Evolutionary conservation across 306 rosid genomes (phyloP).

Genomic region (Ormosia emarginata): DNA sequence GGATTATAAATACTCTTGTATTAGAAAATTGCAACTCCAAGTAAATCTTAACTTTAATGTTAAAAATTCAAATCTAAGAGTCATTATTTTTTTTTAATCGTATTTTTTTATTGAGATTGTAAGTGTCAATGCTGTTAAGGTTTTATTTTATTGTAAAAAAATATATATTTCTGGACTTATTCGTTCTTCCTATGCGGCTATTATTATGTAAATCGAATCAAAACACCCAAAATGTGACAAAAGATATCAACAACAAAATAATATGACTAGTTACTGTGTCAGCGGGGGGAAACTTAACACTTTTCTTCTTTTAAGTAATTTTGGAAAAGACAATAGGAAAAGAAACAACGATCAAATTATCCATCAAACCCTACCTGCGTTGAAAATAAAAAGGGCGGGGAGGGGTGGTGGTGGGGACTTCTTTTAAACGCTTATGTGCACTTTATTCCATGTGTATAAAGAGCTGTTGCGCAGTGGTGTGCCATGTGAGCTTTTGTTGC

Average conservation of each 20-base stretch:
- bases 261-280: not conserved
- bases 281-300: not conserved
- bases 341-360: not conserved
- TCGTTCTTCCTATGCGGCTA: not conserved
- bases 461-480: not conserved
- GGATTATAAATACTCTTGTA: too few species aligned
- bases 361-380: not conserved
- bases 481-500: slow-evolving; percentile 6
- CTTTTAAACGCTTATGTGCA: not conserved
- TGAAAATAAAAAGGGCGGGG: too few species aligned
- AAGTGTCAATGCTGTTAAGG: too few species aligned
- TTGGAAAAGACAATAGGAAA: not conserved
- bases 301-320: not conserved
- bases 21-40: too few species aligned
- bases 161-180: not conserved
- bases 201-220: not conserved
- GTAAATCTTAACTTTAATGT: too few species aligned
- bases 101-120: too few species aligned
- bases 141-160: too few species aligned
- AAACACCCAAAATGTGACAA: not conserved
- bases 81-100: too few species aligned
- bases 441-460: not conserved
- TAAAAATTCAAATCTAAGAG: too few species aligned
- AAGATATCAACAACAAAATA: not conserved
- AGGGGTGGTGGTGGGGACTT: too few species aligned